phyloP scores from a whole-genome alignment of 139 green algal species.

The Marvania coccoides region DNA sequence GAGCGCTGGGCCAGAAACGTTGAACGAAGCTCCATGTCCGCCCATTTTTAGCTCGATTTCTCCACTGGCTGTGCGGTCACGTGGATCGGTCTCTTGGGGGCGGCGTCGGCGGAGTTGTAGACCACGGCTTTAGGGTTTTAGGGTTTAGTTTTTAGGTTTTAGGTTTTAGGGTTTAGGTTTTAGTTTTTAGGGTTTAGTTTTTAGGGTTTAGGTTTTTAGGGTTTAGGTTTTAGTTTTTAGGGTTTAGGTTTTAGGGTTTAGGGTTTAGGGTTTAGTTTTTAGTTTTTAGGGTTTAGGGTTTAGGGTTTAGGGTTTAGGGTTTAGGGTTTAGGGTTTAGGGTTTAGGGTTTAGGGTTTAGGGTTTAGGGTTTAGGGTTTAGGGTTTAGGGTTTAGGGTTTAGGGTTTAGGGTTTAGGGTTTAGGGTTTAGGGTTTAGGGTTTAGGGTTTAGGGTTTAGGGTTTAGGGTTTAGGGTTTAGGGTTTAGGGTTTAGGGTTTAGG shows the following conservation, averaged over 20 bases:
- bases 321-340: background rate
- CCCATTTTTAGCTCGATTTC: too few relatives aligned
- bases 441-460: conserved; percentile 1
- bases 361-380: background rate
- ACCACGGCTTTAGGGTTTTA: too few relatives aligned
- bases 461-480: background rate
- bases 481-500: too few relatives aligned
- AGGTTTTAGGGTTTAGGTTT: background rate
- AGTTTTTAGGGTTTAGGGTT: background rate
- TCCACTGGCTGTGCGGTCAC: background rate
- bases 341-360: background rate
- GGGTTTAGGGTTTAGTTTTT: background rate
- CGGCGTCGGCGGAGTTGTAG: background rate
- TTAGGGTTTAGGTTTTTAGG: background rate
- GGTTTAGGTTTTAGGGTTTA: background rate
- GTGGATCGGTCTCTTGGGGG: background rate
- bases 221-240: background rate
- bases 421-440: background rate
- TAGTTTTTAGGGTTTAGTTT: background rate
- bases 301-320: background rate
- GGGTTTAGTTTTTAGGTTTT: background rate
- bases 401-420: background rate
- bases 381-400: background rate
- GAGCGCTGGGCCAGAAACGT: too few relatives aligned
- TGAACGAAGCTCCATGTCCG: too few relatives aligned